Percentiles rank a stretch among this genome's conserved stretches.
Conservation (phyloP, 805 yeast genomes). For the Lipomyces mesembrius region DNA sequence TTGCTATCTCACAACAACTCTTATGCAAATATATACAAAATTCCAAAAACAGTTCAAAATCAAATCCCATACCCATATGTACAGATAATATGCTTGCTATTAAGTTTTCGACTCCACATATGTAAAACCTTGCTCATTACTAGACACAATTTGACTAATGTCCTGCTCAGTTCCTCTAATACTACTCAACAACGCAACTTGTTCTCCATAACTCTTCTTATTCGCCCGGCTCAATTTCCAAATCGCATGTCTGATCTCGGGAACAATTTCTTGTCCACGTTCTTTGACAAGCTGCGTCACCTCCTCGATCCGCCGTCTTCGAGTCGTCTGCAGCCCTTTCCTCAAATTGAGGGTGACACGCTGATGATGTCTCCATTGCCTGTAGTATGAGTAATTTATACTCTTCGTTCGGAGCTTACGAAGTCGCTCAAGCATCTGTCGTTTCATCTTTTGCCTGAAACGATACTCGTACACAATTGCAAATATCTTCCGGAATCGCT, state of each 20-base stretch:
- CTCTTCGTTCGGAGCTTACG: not conserved
- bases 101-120: not conserved
- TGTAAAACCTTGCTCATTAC: not conserved
- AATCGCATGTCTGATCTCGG: not conserved
- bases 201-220: conserved; percentile 1
- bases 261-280: not conserved
- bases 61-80: conserved; percentile 1
- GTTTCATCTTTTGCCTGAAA: conserved; percentile 4
- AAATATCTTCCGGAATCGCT: not conserved
- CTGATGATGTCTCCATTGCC: not conserved
- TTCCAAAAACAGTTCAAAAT: not conserved
- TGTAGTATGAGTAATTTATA: not conserved
- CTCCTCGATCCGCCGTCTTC: not conserved
- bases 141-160: not conserved
- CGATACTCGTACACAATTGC: conserved; percentile 7
- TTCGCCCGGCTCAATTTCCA: not conserved
- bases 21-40: not conserved
- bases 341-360: not conserved
- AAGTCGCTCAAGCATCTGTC: conserved; percentile 12
- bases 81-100: not conserved
- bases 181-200: not conserved
- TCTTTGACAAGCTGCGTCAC: not conserved
- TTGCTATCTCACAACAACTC: not conserved
- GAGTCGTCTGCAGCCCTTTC: not conserved
- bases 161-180: not conserved